Evolutionary conservation across 129 eudicot species (phyloP), one percentile per base, ranked within the genome.

Genomic region (Helianthus annuus): DNA sequence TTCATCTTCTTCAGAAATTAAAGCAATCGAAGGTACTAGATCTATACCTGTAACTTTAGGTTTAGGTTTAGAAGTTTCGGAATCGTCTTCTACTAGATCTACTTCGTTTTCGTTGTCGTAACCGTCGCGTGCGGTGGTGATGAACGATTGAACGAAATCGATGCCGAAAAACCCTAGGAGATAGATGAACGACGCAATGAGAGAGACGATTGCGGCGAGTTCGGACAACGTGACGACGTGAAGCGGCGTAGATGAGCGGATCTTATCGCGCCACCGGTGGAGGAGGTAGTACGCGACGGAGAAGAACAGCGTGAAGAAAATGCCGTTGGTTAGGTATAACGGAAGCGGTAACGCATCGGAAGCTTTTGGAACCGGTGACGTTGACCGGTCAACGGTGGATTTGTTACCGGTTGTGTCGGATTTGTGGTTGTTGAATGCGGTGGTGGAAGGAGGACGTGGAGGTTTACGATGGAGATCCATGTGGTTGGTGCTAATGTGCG

Each of bases 341-440:
- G 96, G 87, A 16, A 84, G 83, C 1, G 96, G 96, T 15, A 88
- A 83, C 19, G 96, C 96, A 42, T 88, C 96, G 32, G 96, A 88
- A 3, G 96, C 96, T 71, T 85, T 85, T 0, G 86, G 88, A 4
- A 69, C 62, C 7, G 82, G 80, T 1, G 83, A 53, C 38, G 70
- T 60, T 53, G 84, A 64, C 1, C 73, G 77, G 29, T 65, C 56
- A 6, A 67, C 40, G 61, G 10, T 19, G 70, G 48, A 5, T 34
- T 66, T 74, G 46, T 72, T 60, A 13, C 59, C 14, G 66, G 39
- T 55, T 4, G 75, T 38, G 22, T 55, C 42, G 1, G 65, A 0
- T n/a, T 56, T 55, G 22, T 34, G 78, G 71, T 77, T 55, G 52
- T 39, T 54, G 66, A n/a, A 17, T 64, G 12, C 45, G 13, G 76